Evolutionary conservation across 1,284 basidiomycete genomes (phyloP).

Genomic region (Trichosporon coremiiforme): DNA sequence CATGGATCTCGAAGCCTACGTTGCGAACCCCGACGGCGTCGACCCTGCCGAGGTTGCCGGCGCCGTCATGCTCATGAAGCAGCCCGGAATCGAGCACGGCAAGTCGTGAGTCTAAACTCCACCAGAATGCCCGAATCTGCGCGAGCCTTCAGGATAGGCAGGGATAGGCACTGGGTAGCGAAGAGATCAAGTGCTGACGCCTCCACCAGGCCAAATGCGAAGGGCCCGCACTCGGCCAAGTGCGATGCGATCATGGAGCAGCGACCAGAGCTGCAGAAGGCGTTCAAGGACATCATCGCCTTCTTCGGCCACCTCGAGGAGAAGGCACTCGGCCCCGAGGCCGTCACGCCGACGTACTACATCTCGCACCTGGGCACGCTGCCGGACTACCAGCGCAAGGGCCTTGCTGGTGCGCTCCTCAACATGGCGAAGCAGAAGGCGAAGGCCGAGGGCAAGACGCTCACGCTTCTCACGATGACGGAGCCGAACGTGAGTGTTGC

Average conservation of each 20-base stretch:
- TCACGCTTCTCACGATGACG: constrained; percentile 25
- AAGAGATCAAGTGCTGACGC: neutral
- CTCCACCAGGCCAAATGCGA: constrained; percentile 19
- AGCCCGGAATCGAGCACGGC: constrained; percentile 27
- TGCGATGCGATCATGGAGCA: constrained; percentile 1
- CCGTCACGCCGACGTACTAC: constrained; percentile 28
- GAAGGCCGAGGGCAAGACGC: neutral
- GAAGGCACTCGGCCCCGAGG: constrained; percentile 21
- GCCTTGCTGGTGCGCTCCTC: constrained; percentile 21
- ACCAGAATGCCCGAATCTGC: too few relatives aligned
- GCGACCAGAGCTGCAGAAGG: constrained; percentile 14
- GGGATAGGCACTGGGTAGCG: too few relatives aligned
- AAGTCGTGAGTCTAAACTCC: constrained; percentile 24
- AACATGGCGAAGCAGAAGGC: constrained; percentile 13
- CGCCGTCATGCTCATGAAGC: constrained; percentile 29
- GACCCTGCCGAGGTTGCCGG: constrained; percentile 6
- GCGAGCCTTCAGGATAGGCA: too few relatives aligned
- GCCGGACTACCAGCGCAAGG: constrained; percentile 19
- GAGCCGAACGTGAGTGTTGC: constrained; percentile 22
- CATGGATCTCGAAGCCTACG: constrained; percentile 26
- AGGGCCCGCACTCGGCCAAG: constrained; percentile 23
- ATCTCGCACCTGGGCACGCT: constrained; percentile 25
- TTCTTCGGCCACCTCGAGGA: constrained; percentile 19
- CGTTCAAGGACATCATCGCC: constrained; percentile 22
- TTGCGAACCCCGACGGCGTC: constrained; percentile 17